Percentiles rank a stretch among this genome's conserved stretches.
Evolutionary conservation across 192 early-diverging fungal species (phyloP).

Genomic region (Umbelopsis sp.): DNA sequence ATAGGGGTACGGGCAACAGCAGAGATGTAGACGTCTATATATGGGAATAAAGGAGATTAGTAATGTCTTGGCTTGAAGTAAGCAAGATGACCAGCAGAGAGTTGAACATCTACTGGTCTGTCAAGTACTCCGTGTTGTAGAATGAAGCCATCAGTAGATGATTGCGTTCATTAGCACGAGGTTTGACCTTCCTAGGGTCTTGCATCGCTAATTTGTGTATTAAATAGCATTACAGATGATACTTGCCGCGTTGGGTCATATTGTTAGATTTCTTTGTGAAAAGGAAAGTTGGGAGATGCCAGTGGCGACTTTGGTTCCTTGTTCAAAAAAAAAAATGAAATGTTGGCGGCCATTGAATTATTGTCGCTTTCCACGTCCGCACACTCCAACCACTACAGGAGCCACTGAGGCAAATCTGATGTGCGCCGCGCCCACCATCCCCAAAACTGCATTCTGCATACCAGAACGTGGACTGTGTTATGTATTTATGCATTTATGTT

Average conservation of each 20-base stretch:
- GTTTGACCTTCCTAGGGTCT: not conserved
- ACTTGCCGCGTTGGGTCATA: constrained; percentile 14
- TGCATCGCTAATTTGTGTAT: not conserved
- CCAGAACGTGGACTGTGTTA: too few species aligned
- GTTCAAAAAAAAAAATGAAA: not conserved
- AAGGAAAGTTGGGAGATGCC: not conserved
- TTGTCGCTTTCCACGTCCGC: too few species aligned
- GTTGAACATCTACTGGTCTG: not conserved
- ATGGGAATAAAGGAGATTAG: not conserved
- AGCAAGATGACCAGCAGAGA: not conserved
- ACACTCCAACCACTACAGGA: too few species aligned
- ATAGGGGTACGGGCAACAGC: constrained; percentile 89
- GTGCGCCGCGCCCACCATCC: too few species aligned
- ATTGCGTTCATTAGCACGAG: not conserved
- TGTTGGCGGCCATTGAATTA: not conserved
- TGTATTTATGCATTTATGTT: too few species aligned
- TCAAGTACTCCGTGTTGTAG: not conserved
- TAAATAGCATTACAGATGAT: not conserved
- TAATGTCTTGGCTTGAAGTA: not conserved
- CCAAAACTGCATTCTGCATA: too few species aligned
- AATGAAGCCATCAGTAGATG: not conserved
- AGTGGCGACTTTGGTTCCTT: not conserved
- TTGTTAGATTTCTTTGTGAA: not conserved
- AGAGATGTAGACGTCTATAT: constrained; percentile 83
- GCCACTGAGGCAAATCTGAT: too few species aligned